A percentile compares a stretch with the other conserved stretches of the same genome.
These are phyloP conservation scores for Candida multigemmis DNA, from an alignment of 805 yeast genomes.

Conservation along the genomic window DNA sequence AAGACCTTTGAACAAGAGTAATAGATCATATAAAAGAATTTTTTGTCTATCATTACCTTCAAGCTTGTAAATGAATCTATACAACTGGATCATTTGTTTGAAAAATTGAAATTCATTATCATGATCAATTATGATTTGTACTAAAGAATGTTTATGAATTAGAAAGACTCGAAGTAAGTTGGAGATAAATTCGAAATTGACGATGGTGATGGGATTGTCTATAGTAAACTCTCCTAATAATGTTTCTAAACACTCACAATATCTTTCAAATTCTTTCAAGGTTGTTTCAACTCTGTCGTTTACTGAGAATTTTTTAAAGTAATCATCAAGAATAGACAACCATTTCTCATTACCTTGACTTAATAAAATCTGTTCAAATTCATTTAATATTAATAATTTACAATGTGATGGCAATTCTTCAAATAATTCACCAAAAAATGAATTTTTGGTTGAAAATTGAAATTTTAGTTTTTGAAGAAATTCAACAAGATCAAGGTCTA, in stretches of 20 bases:
- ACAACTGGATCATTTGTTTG: slow-evolving; percentile 36
- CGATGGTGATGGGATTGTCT: slow-evolving; percentile 2
- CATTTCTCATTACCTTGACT: not conserved
- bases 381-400: slow-evolving; percentile 14
- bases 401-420: slow-evolving; percentile 20
- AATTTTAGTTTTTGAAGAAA: slow-evolving; percentile 14
- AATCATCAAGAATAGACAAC: slow-evolving; percentile 12
- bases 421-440: slow-evolving; percentile 33
- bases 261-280: slow-evolving; percentile 10
- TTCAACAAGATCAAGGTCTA: slow-evolving; percentile 6
- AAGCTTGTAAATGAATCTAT: slow-evolving; percentile 32
- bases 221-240: slow-evolving; percentile 10
- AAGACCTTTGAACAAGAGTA: slow-evolving; percentile 41
- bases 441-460: slow-evolving; percentile 17
- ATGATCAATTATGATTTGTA: slow-evolving; percentile 30
- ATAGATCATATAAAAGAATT: slow-evolving; percentile 50
- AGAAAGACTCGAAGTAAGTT: slow-evolving; percentile 47
- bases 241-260: slow-evolving; percentile 12
- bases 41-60: slow-evolving; percentile 36
- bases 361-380: slow-evolving; percentile 20
- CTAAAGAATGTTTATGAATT: slow-evolving; percentile 45
- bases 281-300: slow-evolving; percentile 12
- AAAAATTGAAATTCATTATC: slow-evolving; percentile 38
- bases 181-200: slow-evolving; percentile 20
- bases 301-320: slow-evolving; percentile 38